A percentile compares a stretch with the other conserved stretches of the same genome.
These are phyloP conservation scores for Camelina sativa DNA, from an alignment of 345 rosid species.

Conservation along the genomic window DNA sequence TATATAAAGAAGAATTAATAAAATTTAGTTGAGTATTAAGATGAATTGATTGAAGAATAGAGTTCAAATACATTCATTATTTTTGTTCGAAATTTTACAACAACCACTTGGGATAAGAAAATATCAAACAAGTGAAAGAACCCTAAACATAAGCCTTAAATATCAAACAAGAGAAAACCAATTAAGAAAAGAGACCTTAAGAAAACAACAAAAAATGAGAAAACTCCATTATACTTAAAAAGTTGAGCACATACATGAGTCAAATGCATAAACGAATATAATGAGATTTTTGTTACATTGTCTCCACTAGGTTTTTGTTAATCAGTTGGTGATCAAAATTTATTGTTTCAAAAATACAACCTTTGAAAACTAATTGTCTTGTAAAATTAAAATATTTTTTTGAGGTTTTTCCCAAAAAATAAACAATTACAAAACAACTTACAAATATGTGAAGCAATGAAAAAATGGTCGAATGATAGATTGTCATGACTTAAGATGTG, in stretches of 20 bases:
- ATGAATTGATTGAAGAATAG: slow-evolving; percentile 11
- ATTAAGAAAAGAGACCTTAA: no score
- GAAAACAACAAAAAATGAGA: slow-evolving; percentile 18
- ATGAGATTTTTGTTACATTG: no score
- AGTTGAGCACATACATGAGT: background rate
- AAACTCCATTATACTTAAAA: slow-evolving; percentile 21
- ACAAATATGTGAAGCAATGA: no score
- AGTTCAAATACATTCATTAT: slow-evolving; percentile 13
- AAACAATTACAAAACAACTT: no score
- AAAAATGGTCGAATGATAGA: no score
- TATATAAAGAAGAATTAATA: background rate
- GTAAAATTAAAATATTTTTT: no score
- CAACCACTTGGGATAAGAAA: slow-evolving; percentile 26
- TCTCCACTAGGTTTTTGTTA: background rate
- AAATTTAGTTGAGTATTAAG: background rate
- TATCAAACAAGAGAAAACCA: background rate
- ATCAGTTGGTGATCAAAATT: no score
- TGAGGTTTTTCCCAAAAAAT: no score
- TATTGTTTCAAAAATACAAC: background rate
- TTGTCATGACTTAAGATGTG: no score
- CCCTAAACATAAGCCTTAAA: background rate
- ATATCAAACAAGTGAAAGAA: slow-evolving; percentile 19
- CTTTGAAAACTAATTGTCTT: background rate
- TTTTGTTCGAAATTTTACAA: slow-evolving; percentile 7
- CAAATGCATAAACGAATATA: no score